Evolutionary conservation across 176 grass and related monocot genomes (phyloP).

Genomic region (Pontederia paniculata): DNA sequence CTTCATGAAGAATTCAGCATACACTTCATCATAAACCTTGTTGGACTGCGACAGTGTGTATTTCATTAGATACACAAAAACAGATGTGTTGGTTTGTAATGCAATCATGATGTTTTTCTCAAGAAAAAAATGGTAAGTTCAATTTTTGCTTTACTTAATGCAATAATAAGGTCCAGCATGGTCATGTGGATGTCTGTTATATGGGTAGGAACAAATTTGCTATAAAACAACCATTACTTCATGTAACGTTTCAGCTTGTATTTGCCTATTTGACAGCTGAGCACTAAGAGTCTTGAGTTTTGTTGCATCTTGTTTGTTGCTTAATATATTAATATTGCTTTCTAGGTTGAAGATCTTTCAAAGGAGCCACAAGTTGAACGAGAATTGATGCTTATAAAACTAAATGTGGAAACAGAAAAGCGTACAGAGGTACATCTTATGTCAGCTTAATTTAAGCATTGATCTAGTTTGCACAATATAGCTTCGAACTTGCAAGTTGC

Average conservation of each 20-base stretch:
- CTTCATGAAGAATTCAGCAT: no score
- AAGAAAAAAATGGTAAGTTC: no score
- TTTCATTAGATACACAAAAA: no score
- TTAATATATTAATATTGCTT: constrained; percentile 5
- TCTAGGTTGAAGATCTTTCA: constrained; percentile 61
- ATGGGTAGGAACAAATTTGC: no score
- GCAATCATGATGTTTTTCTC: no score
- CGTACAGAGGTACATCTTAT: constrained; percentile 37
- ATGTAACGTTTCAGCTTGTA: not conserved
- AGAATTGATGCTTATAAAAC: constrained; percentile 77
- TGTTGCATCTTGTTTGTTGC: not conserved
- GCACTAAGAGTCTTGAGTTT: not conserved
- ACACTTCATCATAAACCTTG: no score
- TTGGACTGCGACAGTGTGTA: no score
- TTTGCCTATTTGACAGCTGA: no score
- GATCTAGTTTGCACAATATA: not conserved
- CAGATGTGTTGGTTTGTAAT: no score
- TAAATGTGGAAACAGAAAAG: constrained; percentile 48
- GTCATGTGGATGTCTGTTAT: no score
- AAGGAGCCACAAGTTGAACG: constrained; percentile 58
- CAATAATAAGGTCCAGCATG: no score
- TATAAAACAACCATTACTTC: not conserved
- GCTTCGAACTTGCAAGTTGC: not conserved
- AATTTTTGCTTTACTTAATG: no score
- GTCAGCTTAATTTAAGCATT: not conserved